Evolutionary conservation across 2,329 filamentous ascomycete genomes (phyloP).

Genomic region (Epichloe sibirici): DNA sequence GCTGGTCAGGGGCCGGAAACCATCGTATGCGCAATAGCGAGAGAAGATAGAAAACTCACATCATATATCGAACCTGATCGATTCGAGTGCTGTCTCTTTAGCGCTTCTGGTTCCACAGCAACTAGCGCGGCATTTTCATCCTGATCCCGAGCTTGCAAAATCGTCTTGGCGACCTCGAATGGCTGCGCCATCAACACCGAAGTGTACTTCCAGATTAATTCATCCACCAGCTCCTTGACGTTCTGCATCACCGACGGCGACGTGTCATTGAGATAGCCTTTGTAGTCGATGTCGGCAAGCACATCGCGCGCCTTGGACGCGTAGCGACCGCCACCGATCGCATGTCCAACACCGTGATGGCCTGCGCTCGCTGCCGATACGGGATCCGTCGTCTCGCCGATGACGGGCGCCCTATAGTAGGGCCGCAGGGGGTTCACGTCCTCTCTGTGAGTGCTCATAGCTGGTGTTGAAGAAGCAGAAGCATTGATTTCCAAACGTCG

Average conservation of each 20-base stretch:
- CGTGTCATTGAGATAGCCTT: slow-evolving; percentile 67
- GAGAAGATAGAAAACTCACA: slow-evolving; percentile 13
- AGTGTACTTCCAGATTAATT: slow-evolving; percentile 84
- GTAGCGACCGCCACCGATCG: slow-evolving; percentile 23
- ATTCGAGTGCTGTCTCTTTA: slow-evolving; percentile 18
- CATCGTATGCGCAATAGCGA: background rate
- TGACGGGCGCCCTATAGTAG: slow-evolving; percentile 55
- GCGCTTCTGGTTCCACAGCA: slow-evolving; percentile 13
- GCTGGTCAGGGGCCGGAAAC: background rate
- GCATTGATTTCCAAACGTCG: slow-evolving; percentile 11
- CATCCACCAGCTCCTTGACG: slow-evolving; percentile 65
- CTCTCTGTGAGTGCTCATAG: slow-evolving; percentile 33
- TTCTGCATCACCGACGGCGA: slow-evolving; percentile 66
- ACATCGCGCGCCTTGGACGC: slow-evolving; percentile 63
- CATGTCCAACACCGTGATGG: slow-evolving; percentile 33
- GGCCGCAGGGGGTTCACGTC: slow-evolving; percentile 53
- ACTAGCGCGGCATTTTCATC: slow-evolving; percentile 30
- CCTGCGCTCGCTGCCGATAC: slow-evolving; percentile 28
- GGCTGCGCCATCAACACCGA: slow-evolving; percentile 84
- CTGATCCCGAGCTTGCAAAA: slow-evolving; percentile 64
- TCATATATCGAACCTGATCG: slow-evolving; percentile 24
- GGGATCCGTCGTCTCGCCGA: slow-evolving; percentile 32
- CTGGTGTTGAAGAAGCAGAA: slow-evolving; percentile 14
- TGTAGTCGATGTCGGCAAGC: slow-evolving; percentile 83
- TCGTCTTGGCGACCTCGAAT: slow-evolving; percentile 92